Base-by-base conservation (phyloP, 352 stramenopile species). In the Bremia lactucae region DNA sequence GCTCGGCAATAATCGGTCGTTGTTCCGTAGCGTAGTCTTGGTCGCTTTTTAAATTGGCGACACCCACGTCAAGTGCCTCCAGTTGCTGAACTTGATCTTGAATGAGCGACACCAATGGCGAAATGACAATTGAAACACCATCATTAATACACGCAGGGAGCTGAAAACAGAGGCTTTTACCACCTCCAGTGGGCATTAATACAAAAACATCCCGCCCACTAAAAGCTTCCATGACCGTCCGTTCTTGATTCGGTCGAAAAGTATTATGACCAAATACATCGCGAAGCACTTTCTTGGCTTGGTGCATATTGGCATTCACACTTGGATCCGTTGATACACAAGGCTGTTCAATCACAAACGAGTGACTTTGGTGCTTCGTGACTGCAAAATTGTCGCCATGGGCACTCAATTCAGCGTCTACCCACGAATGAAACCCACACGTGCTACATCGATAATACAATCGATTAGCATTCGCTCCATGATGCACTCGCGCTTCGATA, bases 141-240 rank as follows among this genome's bases (percentile, higher is more conserved):
- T 94, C 71, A 66, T 90, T 65, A 42, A 89, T 55, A 39, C 80
- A 93, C 15, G 80, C 87, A 29, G 88, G 88, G 9, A 97, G 65
- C 48, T 98, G 96, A 58, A 99, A 99, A 56, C 96, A 99, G 2
- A 99, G 62, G 39, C 78, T 97, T 62, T 99, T 99, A 13, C 96
- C 96, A 34, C 96, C 96, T 26, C 97, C 96, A 10, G 96, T 99
- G 7, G 96, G 96, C 95, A 99, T 99, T 7, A 99, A 67, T 8
- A 98, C 93, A 55, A 99, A 99, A 14, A 98, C 89, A 64, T 99
- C 96, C 14, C 74, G 65, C 7, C 86, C 71, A 36, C 67, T 58
- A 52, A 99, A 88, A 18, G 92, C 77, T 39, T 92, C 77, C 67
- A 96, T 72, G 36, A 99, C 88, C 35, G 98, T 84, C 22, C 94